Evolutionary conservation across 192 early-diverging fungal species (phyloP), one percentile per base, ranked within the genome.

Genomic region (Entomortierella beljakovae): DNA sequence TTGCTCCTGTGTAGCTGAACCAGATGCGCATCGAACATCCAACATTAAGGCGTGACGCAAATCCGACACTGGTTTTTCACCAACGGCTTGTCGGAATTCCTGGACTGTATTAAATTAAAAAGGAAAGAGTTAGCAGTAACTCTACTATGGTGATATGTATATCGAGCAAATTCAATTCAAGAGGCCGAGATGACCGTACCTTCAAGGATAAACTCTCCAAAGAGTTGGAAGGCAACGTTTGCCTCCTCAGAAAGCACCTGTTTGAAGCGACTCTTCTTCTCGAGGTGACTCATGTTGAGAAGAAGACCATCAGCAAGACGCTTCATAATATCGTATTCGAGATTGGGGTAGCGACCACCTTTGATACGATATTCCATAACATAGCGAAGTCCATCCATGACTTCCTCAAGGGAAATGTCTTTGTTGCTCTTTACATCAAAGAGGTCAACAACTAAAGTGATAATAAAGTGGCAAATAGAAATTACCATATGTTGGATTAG

Each of bases 141-240:
- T n/a, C n/a, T n/a, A n/a, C n/a, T n/a, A 29, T 34, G n/a, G n/a
- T 40, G 37, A 40, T 40, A 40, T 40, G 7, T 40, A 40, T 40
- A 40, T 6, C 6, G 37, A 13, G 13, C 37, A 9, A 9, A 40
- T 9, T 13, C 37, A 40, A 13, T 40, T 40, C 7, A 40, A 9
- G 37, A 13, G 7, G 37, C 3, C 43, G 20, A 46, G 32, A 8
- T 34, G 32, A 25, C 20, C 28, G 23, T 80, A 83, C 86, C 84
- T 86, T 98, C 94, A 74, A 95, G 91, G 33, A 98, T 69, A 73
- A 98, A 97, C 83, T 97, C 96, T 26, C 94, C 97, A 91, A 98
- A 97, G 52, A 98, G 85, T 34, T 88, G 89, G 82, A 97, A 97
- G 20, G 96, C 95, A 20, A 91, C 83, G 66, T 95, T 89, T 13